phyloP scores from a whole-genome alignment of 2,329 filamentous ascomycete genomes.

The Lithohypha guttulata region DNA sequence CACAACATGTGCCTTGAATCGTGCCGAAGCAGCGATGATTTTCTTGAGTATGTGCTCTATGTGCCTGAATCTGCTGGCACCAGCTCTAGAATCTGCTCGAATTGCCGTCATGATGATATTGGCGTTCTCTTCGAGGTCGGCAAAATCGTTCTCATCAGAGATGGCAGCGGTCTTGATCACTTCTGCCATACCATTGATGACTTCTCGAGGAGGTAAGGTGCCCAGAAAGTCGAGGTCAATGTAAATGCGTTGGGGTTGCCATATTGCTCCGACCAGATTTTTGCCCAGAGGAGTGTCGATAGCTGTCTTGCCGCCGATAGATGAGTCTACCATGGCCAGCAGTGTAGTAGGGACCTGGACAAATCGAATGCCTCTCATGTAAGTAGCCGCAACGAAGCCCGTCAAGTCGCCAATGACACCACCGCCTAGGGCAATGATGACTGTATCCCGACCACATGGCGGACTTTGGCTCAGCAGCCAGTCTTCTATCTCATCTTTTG shows the following conservation, averaged over 20 bases:
- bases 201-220: conserved; percentile 78
- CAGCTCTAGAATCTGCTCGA: conserved; percentile 48
- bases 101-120: conserved; percentile 63
- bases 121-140: conserved; percentile 70
- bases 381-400: conserved; percentile 92
- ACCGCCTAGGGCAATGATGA: conserved; percentile 87
- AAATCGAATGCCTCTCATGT: conserved; percentile 94
- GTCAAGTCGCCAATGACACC: conserved; percentile 98
- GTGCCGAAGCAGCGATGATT: conserved; percentile 80
- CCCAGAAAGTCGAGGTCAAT: conserved; percentile 88
- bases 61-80: conserved; percentile 51
- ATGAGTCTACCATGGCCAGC: conserved; percentile 95
- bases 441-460: conserved; percentile 85
- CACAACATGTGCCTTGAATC: conserved; percentile 87
- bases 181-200: conserved; percentile 98
- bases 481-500: conserved; percentile 91
- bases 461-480: conserved; percentile 79
- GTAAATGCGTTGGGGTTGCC: conserved; percentile 90
- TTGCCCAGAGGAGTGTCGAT: conserved; percentile 95
- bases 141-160: conserved; percentile 82
- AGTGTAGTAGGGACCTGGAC: conserved; percentile 94
- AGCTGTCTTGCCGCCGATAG: conserved; percentile 94
- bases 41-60: conserved; percentile 63
- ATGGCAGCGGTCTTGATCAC: conserved; percentile 97
- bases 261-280: conserved; percentile 91